Conservation (phyloP, 345 rosid genomes). For the Trapa incisa region DNA sequence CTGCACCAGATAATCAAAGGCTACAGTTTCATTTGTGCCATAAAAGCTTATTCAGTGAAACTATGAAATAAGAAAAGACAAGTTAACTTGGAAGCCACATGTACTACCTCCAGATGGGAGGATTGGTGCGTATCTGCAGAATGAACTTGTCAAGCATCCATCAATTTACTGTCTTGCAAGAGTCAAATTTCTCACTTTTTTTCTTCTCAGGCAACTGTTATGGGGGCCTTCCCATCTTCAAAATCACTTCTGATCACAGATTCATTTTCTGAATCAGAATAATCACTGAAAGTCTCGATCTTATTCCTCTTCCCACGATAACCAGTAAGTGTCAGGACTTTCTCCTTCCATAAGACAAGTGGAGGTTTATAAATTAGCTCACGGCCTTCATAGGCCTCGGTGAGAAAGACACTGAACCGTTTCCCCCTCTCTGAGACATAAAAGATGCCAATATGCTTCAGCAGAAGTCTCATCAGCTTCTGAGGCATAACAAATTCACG, state of each 20-base stretch:
- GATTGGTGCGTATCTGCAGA: conserved; percentile 6
- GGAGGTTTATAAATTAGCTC: conserved; percentile 56
- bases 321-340: conserved; percentile 36
- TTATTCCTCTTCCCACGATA: conserved; percentile 53
- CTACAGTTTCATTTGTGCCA: neutral
- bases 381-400: conserved; percentile 55
- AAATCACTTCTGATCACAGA: conserved; percentile 19
- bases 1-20: neutral
- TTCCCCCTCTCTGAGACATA: conserved; percentile 91
- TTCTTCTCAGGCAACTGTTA: conserved; percentile 21
- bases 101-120: neutral
- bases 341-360: conserved; percentile 65
- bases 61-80: neutral
- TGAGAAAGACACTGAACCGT: conserved; percentile 76
- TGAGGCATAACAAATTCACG: conserved; percentile 77
- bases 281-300: conserved; percentile 36
- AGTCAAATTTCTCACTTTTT: conserved; percentile 22
- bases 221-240: conserved; percentile 10
- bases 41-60: neutral
- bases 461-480: conserved; percentile 79
- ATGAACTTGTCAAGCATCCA: conserved; percentile 36
- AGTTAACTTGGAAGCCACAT: no score
- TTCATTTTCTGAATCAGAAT: conserved; percentile 37
- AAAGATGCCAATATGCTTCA: conserved; percentile 81
- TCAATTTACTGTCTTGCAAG: conserved; percentile 21